Base-by-base conservation (phyloP, 306 rosid species). In the Cucurbita maxima region DNA sequence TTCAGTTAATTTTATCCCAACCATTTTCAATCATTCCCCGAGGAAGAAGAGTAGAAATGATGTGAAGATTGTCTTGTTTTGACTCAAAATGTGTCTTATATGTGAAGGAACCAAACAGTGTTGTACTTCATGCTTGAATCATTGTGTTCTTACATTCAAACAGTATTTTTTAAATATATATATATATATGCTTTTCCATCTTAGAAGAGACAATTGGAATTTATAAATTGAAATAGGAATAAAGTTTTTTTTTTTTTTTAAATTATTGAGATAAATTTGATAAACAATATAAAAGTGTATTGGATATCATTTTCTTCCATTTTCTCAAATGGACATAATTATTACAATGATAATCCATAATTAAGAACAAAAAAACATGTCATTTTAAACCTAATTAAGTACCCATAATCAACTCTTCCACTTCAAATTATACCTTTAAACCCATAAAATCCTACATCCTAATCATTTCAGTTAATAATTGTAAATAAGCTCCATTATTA, bases 51-150 rank as follows among this genome's bases (percentile, higher is more conserved):
- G 81, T 47, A 9, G 78, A 38, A 52, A 75, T 81, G 79, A 81
- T 79, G 84, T 82, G 83, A 47, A 73, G 72, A 10, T 64, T 19
- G 78, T 82, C 80, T 25, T 64, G 80, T 79, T 77, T 84, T 80
- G 84, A 81, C 75, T 41, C 68, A 8, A 1, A 1, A 55, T 56
- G 50, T 73, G 48, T 56, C 52, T 41, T 44, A 58, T 41, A 15
- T 54, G 58, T 18, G n/a, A 73, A 73, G 51, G 16, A 41, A 64
- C 71, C 71, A 64, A 64, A 41, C 51, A 64, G 41, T 40, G 41
- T 40, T 40, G 41, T 40, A 44, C 34, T 40, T 41, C 71, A 64
- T 64, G 71, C 71, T 64, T 19, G 51, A 64, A 64, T 64, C 71
- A 64, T 64, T 64, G 15, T 64, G 51, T 61, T 61, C 69, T 61